Evolutionary conservation across 306 rosid species (phyloP).

Genomic region (Citrullus mucosospermus): DNA sequence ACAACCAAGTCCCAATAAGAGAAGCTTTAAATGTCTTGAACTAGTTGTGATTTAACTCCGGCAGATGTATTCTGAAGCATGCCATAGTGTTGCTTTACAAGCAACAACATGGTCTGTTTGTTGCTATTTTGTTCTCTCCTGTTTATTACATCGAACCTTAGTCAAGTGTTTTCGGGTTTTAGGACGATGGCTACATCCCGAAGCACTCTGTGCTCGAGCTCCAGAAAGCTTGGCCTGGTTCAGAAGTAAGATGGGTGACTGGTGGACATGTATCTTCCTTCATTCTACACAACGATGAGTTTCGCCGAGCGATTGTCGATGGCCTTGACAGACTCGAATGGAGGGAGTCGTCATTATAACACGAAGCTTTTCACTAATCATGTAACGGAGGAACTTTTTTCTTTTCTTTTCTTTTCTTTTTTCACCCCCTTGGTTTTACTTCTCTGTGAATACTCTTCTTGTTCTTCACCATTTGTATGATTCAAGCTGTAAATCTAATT

Average conservation of each 20-base stretch:
- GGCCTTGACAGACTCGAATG: constrained; percentile 65
- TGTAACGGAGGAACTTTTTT: neutral
- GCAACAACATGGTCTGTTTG: neutral
- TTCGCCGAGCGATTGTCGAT: constrained; percentile 74
- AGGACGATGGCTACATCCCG: constrained; percentile 96
- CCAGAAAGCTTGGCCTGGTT: constrained; percentile 93
- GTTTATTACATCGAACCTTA: neutral
- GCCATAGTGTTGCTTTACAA: neutral
- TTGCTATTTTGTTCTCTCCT: neutral
- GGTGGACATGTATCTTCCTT: constrained; percentile 95
- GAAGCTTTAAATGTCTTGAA: neutral
- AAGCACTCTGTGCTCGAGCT: constrained; percentile 78
- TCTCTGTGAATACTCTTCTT: constrained; percentile 7
- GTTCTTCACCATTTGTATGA: constrained; percentile 11
- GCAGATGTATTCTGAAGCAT: neutral
- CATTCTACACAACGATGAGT: constrained; percentile 71
- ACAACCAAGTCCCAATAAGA: neutral
- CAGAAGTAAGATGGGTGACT: constrained; percentile 95
- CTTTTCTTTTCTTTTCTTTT: neutral
- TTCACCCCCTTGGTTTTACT: neutral
- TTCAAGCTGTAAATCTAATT: constrained; percentile 14
- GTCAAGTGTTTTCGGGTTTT: neutral
- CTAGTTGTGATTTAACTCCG: neutral
- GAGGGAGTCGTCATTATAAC: constrained; percentile 55
- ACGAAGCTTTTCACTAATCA: neutral